Evolutionary conservation across 371 early-diverging fungal species (phyloP), one percentile per base, ranked within the genome.

Genomic region (Circinella umbellata): DNA sequence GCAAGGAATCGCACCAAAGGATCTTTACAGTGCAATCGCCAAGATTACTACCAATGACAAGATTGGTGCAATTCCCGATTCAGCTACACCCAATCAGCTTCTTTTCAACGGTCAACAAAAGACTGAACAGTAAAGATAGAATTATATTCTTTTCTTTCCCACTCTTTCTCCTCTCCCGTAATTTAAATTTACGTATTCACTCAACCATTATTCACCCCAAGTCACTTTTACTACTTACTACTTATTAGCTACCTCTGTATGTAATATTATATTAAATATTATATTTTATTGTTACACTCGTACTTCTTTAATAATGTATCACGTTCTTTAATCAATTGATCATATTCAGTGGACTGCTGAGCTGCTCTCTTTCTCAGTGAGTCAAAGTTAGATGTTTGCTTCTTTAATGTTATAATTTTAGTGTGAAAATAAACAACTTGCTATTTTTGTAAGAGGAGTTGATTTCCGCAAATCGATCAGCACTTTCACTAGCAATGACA

Each of bases 331-430:
- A 91, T 83, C 66, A 96, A 73, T 57, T 89, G 87, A 80, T 91
- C 81, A 76, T 93, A 96, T 76, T 94, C 94, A 7, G 81, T 76
- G 42, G 89, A 73, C 70, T 89, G 89, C 66, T 91, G 88, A 57
- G 78, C 80, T 17, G 90, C 90, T 76, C 94, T 93, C 73, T 92
- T 90, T 81, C 93, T 93, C 68, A 96, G 76, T 11, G 86, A 86
- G 49, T 91, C 93, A 66, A 90, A 78, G 47, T 95, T 92, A 37
- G 74, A 72, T 42, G 81, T 74, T 76, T 88, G 74, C 66, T 80
- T 71, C 66, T 87, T 80, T 59, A 88, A 79, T 68, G 82, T 79
- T 64, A 80, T 75, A 34, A 91, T 69, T 80, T 92, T 81, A 14
- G 64, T 49, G 34, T 73, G 66, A 13, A 83, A 67, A 10, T 75